Conservation (phyloP, 768 basidiomycete genomes). For the Clitopilus hobsonii region DNA sequence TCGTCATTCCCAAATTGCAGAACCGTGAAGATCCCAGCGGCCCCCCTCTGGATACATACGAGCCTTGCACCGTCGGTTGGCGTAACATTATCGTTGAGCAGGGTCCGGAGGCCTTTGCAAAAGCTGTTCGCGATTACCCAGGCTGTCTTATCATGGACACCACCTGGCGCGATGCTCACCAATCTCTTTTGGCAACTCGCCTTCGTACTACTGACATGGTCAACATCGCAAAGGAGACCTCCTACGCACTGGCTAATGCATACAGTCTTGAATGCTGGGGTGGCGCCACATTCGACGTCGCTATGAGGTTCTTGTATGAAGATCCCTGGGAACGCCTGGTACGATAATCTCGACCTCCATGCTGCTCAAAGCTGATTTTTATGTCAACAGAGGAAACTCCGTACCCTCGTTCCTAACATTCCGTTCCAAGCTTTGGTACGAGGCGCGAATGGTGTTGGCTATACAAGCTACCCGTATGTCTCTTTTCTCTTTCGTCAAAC, state of each 20-base stretch:
- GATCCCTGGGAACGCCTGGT: conserved; percentile 99
- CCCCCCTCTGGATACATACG: conserved; percentile 68
- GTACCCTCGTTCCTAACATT: conserved; percentile 97
- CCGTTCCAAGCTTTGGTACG: conserved; percentile 97
- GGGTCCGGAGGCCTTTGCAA: conserved; percentile 97
- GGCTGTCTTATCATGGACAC: conserved; percentile 98
- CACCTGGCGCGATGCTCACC: conserved; percentile 99
- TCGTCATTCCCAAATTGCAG: conserved; percentile 75
- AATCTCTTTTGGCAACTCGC: conserved; percentile 94
- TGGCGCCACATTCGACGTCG: conserved; percentile 97
- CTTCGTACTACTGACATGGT: conserved; percentile 95
- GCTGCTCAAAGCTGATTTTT: conserved; percentile 3
- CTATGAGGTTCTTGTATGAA: conserved; percentile 99
- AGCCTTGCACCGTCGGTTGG: conserved; percentile 90
- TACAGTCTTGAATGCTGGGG: conserved; percentile 99
- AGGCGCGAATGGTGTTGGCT: conserved; percentile 98
- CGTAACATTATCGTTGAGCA: conserved; percentile 98
- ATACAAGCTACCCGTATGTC: conserved; percentile 93
- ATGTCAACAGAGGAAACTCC: conserved; percentile 67
- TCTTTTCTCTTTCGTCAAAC: too few relatives aligned
- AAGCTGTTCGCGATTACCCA: conserved; percentile 94
- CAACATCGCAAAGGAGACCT: conserved; percentile 98
- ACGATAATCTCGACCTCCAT: conserved; percentile 17
- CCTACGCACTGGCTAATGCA: conserved; percentile 90
- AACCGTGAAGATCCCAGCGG: conserved; percentile 76